Percentiles rank a stretch among this genome's conserved stretches.
These are phyloP conservation scores for Fragilaria crotonensis DNA, from an alignment of 108 stramenopile genomes.

Conservation along the genomic window DNA sequence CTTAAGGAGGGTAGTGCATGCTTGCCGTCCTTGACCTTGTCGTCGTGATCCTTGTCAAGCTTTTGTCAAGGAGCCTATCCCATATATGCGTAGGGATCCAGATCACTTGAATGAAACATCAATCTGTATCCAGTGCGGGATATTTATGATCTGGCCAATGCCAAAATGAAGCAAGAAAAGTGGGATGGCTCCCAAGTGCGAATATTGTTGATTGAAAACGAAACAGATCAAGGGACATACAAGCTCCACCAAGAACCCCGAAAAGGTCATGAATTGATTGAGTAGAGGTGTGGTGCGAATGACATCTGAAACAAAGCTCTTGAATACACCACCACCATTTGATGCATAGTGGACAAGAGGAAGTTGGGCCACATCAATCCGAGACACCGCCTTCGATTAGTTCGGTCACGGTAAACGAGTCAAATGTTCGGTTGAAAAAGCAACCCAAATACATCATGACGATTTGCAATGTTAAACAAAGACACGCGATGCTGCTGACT, in stretches of 20 bases:
- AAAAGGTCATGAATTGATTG: constrained; percentile 6
- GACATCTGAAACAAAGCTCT: constrained; percentile 1
- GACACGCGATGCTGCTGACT: neutral
- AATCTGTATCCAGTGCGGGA: constrained; percentile 13
- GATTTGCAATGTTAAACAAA: constrained; percentile 12
- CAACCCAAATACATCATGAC: constrained; percentile 19
- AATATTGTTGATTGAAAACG: neutral
- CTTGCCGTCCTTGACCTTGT: too few species aligned
- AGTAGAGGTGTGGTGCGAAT: constrained; percentile 1
- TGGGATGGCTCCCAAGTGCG: constrained; percentile 1
- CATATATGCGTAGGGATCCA: constrained; percentile 11
- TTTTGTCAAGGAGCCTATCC: constrained; percentile 7
- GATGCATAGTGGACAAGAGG: constrained; percentile 19
- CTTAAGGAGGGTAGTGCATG: too few species aligned
- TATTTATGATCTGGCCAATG: constrained; percentile 1
- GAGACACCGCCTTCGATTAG: neutral
- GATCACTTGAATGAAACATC: constrained; percentile 1
- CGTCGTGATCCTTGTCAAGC: neutral
- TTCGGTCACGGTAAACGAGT: neutral
- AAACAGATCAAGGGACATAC: constrained; percentile 6
- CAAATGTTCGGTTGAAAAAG: constrained; percentile 7
- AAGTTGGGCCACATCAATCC: constrained; percentile 13
- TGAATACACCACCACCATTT: constrained; percentile 3
- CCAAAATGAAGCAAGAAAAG: constrained; percentile 11
- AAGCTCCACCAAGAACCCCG: constrained; percentile 6